phyloP scores from a whole-genome alignment of 768 basidiomycete species.

The Leccinum boreale region DNA sequence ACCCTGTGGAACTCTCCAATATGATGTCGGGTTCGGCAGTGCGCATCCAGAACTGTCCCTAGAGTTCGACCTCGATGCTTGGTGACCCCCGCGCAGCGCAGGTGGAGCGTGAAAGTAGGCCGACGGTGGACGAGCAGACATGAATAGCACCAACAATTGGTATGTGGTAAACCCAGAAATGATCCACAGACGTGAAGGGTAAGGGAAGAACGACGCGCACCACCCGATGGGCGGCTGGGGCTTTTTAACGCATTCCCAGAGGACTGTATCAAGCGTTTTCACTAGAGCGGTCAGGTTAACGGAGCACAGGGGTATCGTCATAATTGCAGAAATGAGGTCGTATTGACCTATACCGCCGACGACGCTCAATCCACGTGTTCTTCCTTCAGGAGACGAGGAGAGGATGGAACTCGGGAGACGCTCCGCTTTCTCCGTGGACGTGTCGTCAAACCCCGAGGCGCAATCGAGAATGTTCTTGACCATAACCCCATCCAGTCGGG shows the following conservation, averaged over 20 bases:
- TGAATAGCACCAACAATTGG: background rate
- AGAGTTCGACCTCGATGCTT: too few relatives aligned
- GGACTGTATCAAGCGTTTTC: too few relatives aligned
- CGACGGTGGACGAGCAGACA: constrained; percentile 4
- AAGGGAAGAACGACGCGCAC: background rate
- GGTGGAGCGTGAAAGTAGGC: too few relatives aligned
- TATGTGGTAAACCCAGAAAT: background rate
- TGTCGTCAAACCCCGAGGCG: background rate
- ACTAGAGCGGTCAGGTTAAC: too few relatives aligned
- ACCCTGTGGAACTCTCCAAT: too few relatives aligned
- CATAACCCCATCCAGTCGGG: background rate
- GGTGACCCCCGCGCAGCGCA: too few relatives aligned
- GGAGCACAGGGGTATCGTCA: background rate
- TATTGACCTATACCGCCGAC: constrained; percentile 7
- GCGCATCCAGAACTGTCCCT: too few relatives aligned
- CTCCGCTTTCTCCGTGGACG: background rate
- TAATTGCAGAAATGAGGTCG: background rate
- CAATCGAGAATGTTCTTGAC: too few relatives aligned
- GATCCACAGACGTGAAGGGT: background rate
- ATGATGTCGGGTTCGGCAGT: too few relatives aligned
- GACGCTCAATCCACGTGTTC: constrained; percentile 1
- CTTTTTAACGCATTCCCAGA: constrained; percentile 10
- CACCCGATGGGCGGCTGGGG: background rate
- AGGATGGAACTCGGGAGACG: constrained; percentile 8
- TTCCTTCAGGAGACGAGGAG: background rate